Evolutionary conservation across 129 eudicot genomes (phyloP).

Genomic region (Solidago caesia): DNA sequence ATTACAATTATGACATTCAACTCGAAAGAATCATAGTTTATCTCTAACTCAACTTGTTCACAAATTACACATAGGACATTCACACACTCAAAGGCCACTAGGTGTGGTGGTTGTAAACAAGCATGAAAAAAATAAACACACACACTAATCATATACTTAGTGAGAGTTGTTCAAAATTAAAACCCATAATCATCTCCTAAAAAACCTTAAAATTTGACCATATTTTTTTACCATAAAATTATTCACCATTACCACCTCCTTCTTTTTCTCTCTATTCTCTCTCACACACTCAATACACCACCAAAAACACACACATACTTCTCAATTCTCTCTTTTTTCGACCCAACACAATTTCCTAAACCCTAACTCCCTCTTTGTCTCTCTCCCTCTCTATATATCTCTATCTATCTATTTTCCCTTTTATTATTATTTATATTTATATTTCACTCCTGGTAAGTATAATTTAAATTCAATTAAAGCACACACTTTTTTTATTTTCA

Average conservation of each 20-base stretch:
- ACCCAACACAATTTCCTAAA: constrained; percentile 22
- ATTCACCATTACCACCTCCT: neutral
- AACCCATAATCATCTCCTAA: too few relatives aligned
- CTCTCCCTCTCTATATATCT: neutral
- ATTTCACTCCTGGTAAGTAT: constrained; percentile 22
- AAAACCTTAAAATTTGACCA: too few relatives aligned
- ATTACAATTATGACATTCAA: too few relatives aligned
- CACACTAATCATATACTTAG: too few relatives aligned
- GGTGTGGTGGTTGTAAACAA: too few relatives aligned
- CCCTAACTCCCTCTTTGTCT: neutral
- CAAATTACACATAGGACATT: too few relatives aligned
- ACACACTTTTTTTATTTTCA: neutral
- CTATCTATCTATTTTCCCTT: neutral
- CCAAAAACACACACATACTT: constrained; percentile 23
- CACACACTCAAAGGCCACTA: too few relatives aligned
- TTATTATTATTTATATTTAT: neutral
- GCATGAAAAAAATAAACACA: too few relatives aligned
- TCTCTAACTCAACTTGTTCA: too few relatives aligned
- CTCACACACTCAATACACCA: constrained; percentile 17
- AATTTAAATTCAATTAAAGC: neutral
- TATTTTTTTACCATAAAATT: constrained; percentile 5
- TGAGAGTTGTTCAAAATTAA: too few relatives aligned
- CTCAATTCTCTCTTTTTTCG: constrained; percentile 12
- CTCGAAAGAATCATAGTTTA: too few relatives aligned
- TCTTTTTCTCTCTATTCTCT: constrained; percentile 16